These are phyloP conservation scores for Camelina hispida DNA, from an alignment of 345 rosid species.

Conservation along the genomic window DNA sequence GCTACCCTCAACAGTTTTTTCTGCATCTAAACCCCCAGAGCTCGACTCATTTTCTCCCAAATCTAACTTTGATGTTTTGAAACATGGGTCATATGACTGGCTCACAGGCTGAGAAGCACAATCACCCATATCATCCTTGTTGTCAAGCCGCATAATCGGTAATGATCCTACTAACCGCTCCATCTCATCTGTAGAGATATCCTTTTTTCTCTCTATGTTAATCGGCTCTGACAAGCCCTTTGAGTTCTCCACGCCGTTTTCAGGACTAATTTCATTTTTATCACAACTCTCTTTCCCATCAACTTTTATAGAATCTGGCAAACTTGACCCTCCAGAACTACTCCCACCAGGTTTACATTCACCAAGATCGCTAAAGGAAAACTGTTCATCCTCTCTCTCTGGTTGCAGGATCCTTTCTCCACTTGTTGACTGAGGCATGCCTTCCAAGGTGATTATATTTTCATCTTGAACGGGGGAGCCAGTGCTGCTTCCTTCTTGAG, in stretches of 20 bases:
- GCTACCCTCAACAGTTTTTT: constrained; percentile 40
- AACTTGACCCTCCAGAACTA: constrained; percentile 38
- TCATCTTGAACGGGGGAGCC: constrained; percentile 42
- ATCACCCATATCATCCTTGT: constrained; percentile 41
- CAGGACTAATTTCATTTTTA: constrained; percentile 41
- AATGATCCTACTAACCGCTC: constrained; percentile 63
- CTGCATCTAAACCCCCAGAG: constrained; percentile 44
- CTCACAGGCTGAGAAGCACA: constrained; percentile 52
- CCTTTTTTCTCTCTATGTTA: constrained; percentile 48
- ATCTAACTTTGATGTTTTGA: constrained; percentile 49
- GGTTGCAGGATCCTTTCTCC: constrained; percentile 41
- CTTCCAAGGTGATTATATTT: constrained; percentile 30
- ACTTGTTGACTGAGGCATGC: constrained; percentile 41
- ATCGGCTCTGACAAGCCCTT: constrained; percentile 53
- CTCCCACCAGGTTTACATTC: constrained; percentile 45
- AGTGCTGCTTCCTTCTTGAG: constrained; percentile 39
- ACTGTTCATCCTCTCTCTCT: constrained; percentile 74
- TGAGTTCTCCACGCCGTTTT: constrained; percentile 41
- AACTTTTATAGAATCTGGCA: constrained; percentile 40
- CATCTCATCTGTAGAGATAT: constrained; percentile 42
- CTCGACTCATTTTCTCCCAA: constrained; percentile 45
- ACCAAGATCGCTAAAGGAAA: constrained; percentile 69
- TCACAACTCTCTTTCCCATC: constrained; percentile 26
- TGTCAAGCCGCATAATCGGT: constrained; percentile 57
- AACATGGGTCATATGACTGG: constrained; percentile 64